phyloP scores from a whole-genome alignment of 257 asterid genomes.

The Anisodus tanguticus region DNA sequence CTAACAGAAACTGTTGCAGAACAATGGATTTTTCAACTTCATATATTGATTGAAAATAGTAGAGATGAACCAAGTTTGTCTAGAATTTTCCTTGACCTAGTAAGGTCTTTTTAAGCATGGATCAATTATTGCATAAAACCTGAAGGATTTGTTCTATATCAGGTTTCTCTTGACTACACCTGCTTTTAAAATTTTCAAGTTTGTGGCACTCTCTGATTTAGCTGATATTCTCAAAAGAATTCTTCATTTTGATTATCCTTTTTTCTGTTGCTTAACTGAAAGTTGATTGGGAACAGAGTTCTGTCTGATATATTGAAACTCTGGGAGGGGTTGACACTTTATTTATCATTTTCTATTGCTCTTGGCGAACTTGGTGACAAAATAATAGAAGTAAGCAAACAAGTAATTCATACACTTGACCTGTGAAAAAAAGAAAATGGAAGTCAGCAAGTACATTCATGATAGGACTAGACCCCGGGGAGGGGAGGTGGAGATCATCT shows the following conservation, averaged over 20 bases:
- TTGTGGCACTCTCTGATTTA: not conserved
- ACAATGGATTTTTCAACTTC: not conserved
- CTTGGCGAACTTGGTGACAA: not conserved
- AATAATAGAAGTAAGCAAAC: not conserved
- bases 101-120: not conserved
- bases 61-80: not conserved
- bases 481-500: not conserved
- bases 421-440: not conserved
- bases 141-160: slow-evolving; percentile 10
- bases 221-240: not conserved
- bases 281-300: not conserved
- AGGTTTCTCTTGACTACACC: slow-evolving; percentile 8
- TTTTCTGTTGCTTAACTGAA: not conserved
- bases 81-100: not conserved
- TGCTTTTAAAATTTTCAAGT: slow-evolving; percentile 11
- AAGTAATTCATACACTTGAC: not conserved
- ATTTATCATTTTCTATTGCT: not conserved
- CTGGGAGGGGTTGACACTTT: not conserved
- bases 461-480: not conserved
- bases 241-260: not conserved
- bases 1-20: slow-evolving; percentile 8
- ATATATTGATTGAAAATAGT: not conserved
- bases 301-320: not conserved
- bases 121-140: slow-evolving; percentile 1
- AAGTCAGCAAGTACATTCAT: not conserved